Conservation (phyloP, 2,329 filamentous ascomycete genomes). For the Dactylonectria estremocensis region DNA sequence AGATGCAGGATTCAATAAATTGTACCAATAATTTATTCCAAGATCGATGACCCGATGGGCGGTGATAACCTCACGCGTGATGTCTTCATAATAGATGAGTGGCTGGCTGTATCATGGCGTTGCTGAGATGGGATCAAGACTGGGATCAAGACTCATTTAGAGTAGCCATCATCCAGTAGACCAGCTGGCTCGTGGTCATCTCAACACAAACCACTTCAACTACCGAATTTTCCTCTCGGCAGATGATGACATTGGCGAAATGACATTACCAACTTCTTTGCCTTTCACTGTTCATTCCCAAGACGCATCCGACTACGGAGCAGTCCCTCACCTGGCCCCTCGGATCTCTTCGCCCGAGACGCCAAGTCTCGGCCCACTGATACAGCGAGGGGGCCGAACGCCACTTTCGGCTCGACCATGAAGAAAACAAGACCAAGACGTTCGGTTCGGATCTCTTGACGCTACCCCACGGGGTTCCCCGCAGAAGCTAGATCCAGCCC, state of each 20-base stretch:
- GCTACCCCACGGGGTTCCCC: constrained; percentile 23
- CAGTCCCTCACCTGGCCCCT: background rate
- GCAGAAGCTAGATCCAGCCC: constrained; percentile 14
- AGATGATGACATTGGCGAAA: background rate
- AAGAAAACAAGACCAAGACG: background rate
- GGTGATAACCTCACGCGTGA: background rate
- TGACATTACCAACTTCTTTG: background rate
- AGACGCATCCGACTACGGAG: background rate
- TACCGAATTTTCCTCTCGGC: background rate
- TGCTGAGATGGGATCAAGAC: background rate
- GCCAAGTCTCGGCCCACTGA: background rate
- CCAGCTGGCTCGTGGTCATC: background rate
- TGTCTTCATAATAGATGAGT: background rate
- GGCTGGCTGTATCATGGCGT: background rate
- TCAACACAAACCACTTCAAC: background rate
- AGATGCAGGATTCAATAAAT: background rate
- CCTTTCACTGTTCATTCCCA: background rate
- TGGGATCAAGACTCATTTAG: no score
- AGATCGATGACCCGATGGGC: background rate
- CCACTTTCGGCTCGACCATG: constrained; percentile 16
- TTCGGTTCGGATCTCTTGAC: constrained; percentile 21
- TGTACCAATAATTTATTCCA: background rate
- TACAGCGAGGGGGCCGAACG: constrained; percentile 6
- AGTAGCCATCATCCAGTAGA: background rate
- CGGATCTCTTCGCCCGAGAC: background rate